Base-by-base conservation (phyloP, 2,329 filamentous ascomycete genomes). In the Penicillium sp. region DNA sequence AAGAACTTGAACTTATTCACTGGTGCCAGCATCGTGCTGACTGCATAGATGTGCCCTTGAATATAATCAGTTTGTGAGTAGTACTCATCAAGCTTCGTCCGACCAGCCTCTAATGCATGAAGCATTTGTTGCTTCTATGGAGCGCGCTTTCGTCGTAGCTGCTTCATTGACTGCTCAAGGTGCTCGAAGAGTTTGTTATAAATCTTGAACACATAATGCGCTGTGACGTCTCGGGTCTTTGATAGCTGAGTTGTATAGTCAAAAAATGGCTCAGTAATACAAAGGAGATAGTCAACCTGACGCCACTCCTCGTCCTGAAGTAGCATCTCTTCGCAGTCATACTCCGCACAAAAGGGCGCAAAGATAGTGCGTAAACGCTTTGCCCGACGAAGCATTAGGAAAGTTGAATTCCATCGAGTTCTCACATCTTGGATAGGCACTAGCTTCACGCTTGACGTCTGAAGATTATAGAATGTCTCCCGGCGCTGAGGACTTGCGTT, bases 121-220 rank as follows among this genome's bases (percentile, higher is more conserved):
- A 53, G 48, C 28, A 55, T 57, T 11, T 38, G 11, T 40, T 41
- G 28, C 36, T 59, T 57, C 43, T 38, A 54, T 35, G 5, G 35
- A 29, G 53, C 35, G 5, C 43, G 25, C 28, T 60, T 58, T 36
- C 33, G 13, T 33, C 9, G 35, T 18, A 43, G 44, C 26, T 40
- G 26, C 26, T 29, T 40, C n/a, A 29, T 32, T 24, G 6, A 40
- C 12, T 9, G 12, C 26, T 40, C n/a, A 40, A 40, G 39, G 28
- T 40, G 11, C 39, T 32, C 6, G 28, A 40, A 32, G 9, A 32
- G 26, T 29, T 12, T n/a, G 4, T 18, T 32, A 29, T 40, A 32
- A 29, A 27, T 24, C 39, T 13, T 18, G n/a, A 40, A 40, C 2
- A 40, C 26, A 40, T 28, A 28, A 40, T 40, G 26, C 8, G 11